Percentiles rank a stretch among this genome's conserved stretches.
Evolutionary conservation across 2,329 filamentous ascomycete genomes (phyloP).

Genomic region (Diaporthe sp.): DNA sequence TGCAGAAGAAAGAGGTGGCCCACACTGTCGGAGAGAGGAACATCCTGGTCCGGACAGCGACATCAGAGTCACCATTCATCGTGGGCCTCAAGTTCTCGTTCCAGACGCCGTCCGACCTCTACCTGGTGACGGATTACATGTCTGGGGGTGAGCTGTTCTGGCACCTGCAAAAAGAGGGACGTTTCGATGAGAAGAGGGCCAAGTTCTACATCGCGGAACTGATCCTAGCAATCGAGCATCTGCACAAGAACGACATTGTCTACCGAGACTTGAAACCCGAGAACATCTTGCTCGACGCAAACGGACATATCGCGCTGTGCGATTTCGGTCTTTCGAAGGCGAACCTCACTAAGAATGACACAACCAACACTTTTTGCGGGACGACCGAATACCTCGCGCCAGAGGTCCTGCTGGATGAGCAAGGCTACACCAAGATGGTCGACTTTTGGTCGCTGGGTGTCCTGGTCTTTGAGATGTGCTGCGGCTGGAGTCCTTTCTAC

Average conservation of each 20-base stretch:
- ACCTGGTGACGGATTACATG: slow-evolving; percentile 99
- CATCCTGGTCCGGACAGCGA: slow-evolving; percentile 95
- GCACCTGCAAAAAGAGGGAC: slow-evolving; percentile 97
- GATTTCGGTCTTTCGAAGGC: slow-evolving; percentile 98
- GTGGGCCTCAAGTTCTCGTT: slow-evolving; percentile 99
- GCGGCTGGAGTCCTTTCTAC: slow-evolving; percentile 99
- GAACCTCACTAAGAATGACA: slow-evolving; percentile 96
- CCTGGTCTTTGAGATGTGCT: slow-evolving; percentile 99
- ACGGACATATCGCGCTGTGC: slow-evolving; percentile 96
- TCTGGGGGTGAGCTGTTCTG: slow-evolving; percentile 98
- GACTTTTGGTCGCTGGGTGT: slow-evolving; percentile 99
- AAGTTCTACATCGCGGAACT: slow-evolving; percentile 99
- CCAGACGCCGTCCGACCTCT: slow-evolving; percentile 95
- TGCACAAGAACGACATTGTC: slow-evolving; percentile 97
- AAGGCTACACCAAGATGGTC: slow-evolving; percentile 99
- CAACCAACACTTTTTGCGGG: slow-evolving; percentile 98
- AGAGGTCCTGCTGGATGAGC: slow-evolving; percentile 94
- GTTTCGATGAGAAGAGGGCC: slow-evolving; percentile 93
- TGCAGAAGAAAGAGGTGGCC: slow-evolving; percentile 99
- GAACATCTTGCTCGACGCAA: slow-evolving; percentile 96
- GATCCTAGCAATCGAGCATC: slow-evolving; percentile 92
- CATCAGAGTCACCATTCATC: slow-evolving; percentile 96
- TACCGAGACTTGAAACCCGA: slow-evolving; percentile 98
- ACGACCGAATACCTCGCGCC: slow-evolving; percentile 98
- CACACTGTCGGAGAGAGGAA: slow-evolving; percentile 98